Conservation (phyloP, 352 stramenopile genomes). For the Phytopythium montanum region DNA sequence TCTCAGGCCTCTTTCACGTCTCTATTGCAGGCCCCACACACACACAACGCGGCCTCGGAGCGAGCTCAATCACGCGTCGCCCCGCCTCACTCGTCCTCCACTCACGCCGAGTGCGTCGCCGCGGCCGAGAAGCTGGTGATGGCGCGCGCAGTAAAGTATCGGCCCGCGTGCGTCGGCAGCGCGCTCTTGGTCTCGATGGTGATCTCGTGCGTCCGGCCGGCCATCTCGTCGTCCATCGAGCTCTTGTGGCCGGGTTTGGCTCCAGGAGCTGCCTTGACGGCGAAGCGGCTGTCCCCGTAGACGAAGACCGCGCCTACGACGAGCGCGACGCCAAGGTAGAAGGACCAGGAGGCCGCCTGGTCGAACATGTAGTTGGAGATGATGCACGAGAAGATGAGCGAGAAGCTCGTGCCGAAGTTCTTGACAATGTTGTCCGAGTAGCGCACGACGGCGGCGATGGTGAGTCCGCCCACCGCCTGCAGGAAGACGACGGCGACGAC, state of each 20-base stretch:
- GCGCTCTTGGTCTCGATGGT: conserved; percentile 43
- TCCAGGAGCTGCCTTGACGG: conserved; percentile 23
- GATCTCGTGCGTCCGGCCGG: conserved; percentile 35
- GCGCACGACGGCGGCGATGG: conserved; percentile 80
- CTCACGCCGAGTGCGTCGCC: conserved; percentile 1
- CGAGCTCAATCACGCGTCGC: too few species aligned
- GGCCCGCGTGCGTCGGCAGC: conserved; percentile 21
- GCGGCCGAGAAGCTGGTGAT: conserved; percentile 15
- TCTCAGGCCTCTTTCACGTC: background rate
- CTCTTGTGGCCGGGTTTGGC: conserved; percentile 20
- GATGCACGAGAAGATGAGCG: conserved; percentile 84
- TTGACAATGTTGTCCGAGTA: conserved; percentile 91
- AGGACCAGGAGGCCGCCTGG: conserved; percentile 60
- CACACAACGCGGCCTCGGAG: background rate
- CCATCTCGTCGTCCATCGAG: conserved; percentile 24
- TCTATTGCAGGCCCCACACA: conserved; percentile 1
- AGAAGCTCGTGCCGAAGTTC: conserved; percentile 89
- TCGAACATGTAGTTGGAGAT: conserved; percentile 90
- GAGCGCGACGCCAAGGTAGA: conserved; percentile 76
- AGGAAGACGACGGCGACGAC: conserved; percentile 80
- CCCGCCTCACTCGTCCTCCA: too few species aligned
- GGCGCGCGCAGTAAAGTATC: conserved; percentile 45
- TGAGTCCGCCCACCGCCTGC: conserved; percentile 80
- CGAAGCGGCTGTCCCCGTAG: conserved; percentile 82
- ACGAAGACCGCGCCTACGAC: conserved; percentile 83